Conservation (phyloP, 257 asterid genomes). For the Nicotiana undulata region DNA sequence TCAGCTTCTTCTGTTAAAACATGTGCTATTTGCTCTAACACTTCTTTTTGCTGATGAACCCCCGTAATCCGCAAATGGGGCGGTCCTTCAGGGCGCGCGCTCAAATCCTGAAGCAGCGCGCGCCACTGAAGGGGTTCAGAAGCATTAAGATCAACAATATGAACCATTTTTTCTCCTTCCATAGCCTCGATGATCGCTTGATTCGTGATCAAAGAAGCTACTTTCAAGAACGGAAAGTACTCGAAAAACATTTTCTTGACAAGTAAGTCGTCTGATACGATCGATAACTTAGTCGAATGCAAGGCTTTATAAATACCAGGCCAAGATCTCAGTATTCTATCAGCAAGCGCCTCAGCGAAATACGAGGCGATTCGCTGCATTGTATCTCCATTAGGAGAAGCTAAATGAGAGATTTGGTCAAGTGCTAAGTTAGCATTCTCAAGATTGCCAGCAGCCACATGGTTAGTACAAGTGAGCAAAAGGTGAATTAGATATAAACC, state of each 20-base stretch:
- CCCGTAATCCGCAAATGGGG: slow-evolving; percentile 92
- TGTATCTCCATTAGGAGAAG: slow-evolving; percentile 84
- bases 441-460: slow-evolving; percentile 66
- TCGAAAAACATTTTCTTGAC: slow-evolving; percentile 74
- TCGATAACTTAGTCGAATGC: slow-evolving; percentile 39
- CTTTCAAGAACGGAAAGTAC: slow-evolving; percentile 71
- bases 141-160: slow-evolving; percentile 70
- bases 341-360: slow-evolving; percentile 80
- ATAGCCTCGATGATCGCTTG: slow-evolving; percentile 85
- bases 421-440: slow-evolving; percentile 86
- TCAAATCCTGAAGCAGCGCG: slow-evolving; percentile 75
- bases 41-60: slow-evolving; percentile 60
- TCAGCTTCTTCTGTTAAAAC: slow-evolving; percentile 73
- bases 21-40: slow-evolving; percentile 74
- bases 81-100: slow-evolving; percentile 96
- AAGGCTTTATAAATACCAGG: slow-evolving; percentile 83
- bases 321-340: slow-evolving; percentile 76
- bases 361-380: slow-evolving; percentile 93
- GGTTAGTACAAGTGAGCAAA: slow-evolving; percentile 75
- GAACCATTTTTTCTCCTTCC: slow-evolving; percentile 98
- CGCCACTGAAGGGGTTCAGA: slow-evolving; percentile 81
- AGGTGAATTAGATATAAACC: slow-evolving; percentile 78
- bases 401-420: slow-evolving; percentile 82
- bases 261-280: slow-evolving; percentile 51
- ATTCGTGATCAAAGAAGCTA: slow-evolving; percentile 67